Base-by-base conservation (phyloP, 2,329 filamentous ascomycete genomes). In the Hymenoscyphus repandus region DNA sequence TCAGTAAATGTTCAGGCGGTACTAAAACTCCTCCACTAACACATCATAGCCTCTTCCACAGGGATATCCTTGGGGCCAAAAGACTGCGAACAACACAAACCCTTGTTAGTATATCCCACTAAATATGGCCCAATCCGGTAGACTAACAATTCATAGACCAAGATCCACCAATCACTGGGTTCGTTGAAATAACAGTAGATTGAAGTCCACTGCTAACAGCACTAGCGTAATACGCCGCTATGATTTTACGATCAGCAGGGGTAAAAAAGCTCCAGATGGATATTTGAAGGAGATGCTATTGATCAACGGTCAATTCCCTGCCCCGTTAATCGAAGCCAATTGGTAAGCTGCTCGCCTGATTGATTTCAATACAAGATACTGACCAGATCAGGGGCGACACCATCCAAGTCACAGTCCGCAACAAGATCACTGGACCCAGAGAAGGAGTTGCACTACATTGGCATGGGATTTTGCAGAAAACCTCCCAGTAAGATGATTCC, bases 351-450 rank as follows among this genome's bases (percentile, higher is more conserved):
- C 17, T 17, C 30, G 11, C 6, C 7, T 34, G 17, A 15, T 11
- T 12, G 42, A 15, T 11, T 20, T 22, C 22, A 15, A 17, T 33
- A 22, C 10, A 30, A 6, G 20, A 32, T 22, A 6, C 32, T 33
- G 22, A 33, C 9, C 11, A 33, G 37, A 47, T 13, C 22, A 57
- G 57, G 59, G 67, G 66, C 7, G 68, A 71, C 47, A 62, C 51
- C 2, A 74, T 82, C 45, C 71, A 86, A 49, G 79, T 89, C 36
- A 82, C 82, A 30, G 76, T 91, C 50, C 76, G 80, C 67, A 93
- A 93, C 67, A 77, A 81, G 45, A 78, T 90, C 10, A 77, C 70
- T 10, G 66, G 62, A 27, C 58, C 59, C 17, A 49, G 58, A 33
- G 63, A 69, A 53, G 61, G 65, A 7, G 71, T 56, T 60, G 65